Evolutionary conservation across 202 grass and related monocot species (phyloP), one percentile per base, ranked within the genome.

Genomic region (Elaeis oleifera): DNA sequence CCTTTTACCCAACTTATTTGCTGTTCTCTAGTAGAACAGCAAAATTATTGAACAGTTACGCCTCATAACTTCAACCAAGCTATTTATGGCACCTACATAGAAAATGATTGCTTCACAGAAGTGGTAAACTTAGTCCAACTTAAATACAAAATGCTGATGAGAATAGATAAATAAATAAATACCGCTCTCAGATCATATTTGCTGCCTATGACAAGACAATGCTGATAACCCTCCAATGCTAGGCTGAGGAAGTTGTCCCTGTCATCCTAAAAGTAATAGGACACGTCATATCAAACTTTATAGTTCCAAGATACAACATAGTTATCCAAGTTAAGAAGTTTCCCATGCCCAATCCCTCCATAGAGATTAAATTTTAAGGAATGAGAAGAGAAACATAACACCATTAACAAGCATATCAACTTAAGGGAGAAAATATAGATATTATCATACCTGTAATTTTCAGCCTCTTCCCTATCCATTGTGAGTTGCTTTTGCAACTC

Each of bases 141-240:
- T 16, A 15, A 21, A 54, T 20, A 55, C 49, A 31, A 20, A 22
- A 54, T 54, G 36, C 36, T 44, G 36, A 44, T 3, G 3, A 44
- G 36, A 44, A 44, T 44, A 44, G 3, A 13, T 11, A 39, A 39
- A 36, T 9, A 39, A 39, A 56, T 19, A 58, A 77, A 84, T 90
- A 95, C 90, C 86, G 88, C 90, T 84, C 78, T 82, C 54, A 96
- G 82, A 80, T 96, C 90, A 76, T 96, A 90, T 77, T 96, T 96
- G 8, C 86, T 83, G 66, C 90, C 84, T 73, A 90, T 77, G 58
- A 85, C 70, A 22, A 96, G 84, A 28, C 83, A 96, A 54, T 63
- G 86, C 54, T 82, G 81, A 72, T 96, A 96, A 18, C 90, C 81
- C 49, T 80, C 75, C 79, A 96, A 82, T 20, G 86, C 86, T 75